Base-by-base conservation (phyloP, 2,329 filamentous ascomycete species). In the Sodiomyces alkalinus region DNA sequence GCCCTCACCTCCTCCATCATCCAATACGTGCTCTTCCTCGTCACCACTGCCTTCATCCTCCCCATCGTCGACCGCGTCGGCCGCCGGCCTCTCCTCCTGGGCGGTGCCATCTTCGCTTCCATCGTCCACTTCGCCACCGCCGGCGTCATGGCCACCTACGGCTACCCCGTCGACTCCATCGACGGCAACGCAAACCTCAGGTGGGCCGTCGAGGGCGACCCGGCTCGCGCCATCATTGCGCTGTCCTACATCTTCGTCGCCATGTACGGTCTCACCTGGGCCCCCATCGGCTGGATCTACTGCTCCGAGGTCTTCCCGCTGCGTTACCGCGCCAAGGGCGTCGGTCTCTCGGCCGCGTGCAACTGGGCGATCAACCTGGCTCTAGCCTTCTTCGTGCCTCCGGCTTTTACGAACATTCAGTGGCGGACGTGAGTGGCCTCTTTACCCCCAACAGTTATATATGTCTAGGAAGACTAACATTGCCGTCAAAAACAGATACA, bases 1-100 rank as follows among this genome's bases (percentile, higher is more conserved):
- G 48, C 49, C 3, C 46, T 68, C 2, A 62, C 59, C 19, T 64
- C 60, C 0, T 63, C 62, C 6, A 61, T 60, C 22, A 64, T 68
- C 19, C 62, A 68, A 46, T 68, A 68, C 27, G 60, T 65, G 17
- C 64, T 68, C 29, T 67, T 68, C 48, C 48, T 68, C 3, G 54
- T 64, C 7, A 67, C 62, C 3, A 68, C 62, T 1, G 60, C 60
- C 6, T 33, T 49, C 19, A 58, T 66, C 17, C 52, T 68, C 7
- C 58, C 60, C 3, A 52, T 56, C 24, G 59, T 68, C 25, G 64
- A 68, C 27, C 54, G 52, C 2, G 46, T 64, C 7, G 62, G 63
- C 3, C 60, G 63, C 1, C 53, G 63, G 14, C 46, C 51, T 17
- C 45, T 66, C 1, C 51, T 68, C 4, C 47, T 68, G 1, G 41